These are phyloP conservation scores for Daldinia childiae DNA, from an alignment of 495 filamentous ascomycete species.

Conservation along the genomic window DNA sequence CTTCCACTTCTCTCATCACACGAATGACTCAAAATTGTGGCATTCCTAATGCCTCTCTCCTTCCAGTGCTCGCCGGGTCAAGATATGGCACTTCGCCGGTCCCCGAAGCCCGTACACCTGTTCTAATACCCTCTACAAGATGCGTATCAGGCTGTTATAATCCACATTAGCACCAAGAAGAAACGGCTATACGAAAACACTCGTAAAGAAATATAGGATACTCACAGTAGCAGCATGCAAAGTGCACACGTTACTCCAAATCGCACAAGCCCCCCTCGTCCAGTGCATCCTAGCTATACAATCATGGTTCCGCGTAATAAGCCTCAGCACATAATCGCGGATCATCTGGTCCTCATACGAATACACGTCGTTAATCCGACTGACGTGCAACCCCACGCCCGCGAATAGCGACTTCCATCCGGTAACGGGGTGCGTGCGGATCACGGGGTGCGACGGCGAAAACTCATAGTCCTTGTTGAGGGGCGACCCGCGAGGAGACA, in stretches of 20 bases:
- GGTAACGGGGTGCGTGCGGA: constrained; percentile 61
- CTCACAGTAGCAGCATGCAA: constrained; percentile 55
- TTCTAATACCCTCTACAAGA: constrained; percentile 50
- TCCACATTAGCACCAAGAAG: constrained; percentile 1
- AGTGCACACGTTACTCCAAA: constrained; percentile 51
- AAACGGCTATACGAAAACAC: not conserved
- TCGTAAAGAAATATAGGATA: not conserved
- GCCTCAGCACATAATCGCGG: constrained; percentile 52
- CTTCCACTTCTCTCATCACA: not conserved
- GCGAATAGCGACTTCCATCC: constrained; percentile 61
- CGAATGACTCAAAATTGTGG: constrained; percentile 26
- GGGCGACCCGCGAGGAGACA: constrained; percentile 52
- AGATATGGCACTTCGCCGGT: constrained; percentile 60
- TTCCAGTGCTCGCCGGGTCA: constrained; percentile 55
- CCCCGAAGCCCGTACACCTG: constrained; percentile 54
- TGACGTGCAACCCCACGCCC: constrained; percentile 54
- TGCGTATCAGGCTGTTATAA: constrained; percentile 53
- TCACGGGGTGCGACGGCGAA: constrained; percentile 53
- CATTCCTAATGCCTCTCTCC: constrained; percentile 57
- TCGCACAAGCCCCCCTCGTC: constrained; percentile 54
- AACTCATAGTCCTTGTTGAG: constrained; percentile 53
- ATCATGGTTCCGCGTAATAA: constrained; percentile 57
- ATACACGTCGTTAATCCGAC: constrained; percentile 51
- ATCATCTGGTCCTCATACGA: constrained; percentile 53
- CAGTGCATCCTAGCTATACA: constrained; percentile 56